Evolutionary conservation across 2,329 filamentous ascomycete species (phyloP).

Genomic region (Exophiala phaeomuriformis): DNA sequence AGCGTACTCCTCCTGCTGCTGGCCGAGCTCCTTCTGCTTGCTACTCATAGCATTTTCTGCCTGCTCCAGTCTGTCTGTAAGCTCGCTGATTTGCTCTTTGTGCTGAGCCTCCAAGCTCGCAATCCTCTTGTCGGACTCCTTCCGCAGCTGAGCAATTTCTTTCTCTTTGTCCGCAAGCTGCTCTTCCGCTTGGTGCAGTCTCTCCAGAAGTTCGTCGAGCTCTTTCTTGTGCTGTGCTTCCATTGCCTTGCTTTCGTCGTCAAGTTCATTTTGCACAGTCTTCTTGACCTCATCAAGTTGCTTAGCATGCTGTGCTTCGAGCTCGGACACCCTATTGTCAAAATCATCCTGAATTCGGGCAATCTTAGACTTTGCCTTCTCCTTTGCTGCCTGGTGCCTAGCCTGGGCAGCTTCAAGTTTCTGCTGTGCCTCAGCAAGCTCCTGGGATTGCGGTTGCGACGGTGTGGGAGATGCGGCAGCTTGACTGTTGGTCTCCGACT

Average conservation of each 20-base stretch:
- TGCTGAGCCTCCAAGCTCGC: constrained; percentile 12
- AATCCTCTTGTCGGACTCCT: constrained; percentile 19
- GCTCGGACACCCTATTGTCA: constrained; percentile 18
- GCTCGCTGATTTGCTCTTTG: constrained; percentile 13
- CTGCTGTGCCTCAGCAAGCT: constrained; percentile 32
- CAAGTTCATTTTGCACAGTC: too few species aligned
- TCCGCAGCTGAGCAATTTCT: constrained; percentile 10
- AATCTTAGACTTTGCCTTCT: constrained; percentile 13
- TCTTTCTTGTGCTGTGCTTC: too few species aligned
- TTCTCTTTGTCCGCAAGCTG: too few species aligned
- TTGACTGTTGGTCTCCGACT: constrained; percentile 6
- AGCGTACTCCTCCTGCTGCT: constrained; percentile 17
- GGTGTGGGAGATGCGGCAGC: constrained; percentile 25
- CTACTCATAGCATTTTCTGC: constrained; percentile 7
- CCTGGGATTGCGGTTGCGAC: constrained; percentile 30
- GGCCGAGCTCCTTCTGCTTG: constrained; percentile 19
- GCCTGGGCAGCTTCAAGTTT: constrained; percentile 19
- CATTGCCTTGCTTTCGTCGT: too few species aligned
- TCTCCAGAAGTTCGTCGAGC: too few species aligned
- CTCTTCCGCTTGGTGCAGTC: too few species aligned
- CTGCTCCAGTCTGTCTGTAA: constrained; percentile 12
- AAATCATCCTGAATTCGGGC: constrained; percentile 18
- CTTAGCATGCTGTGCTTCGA: too few species aligned
- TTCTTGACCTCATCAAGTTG: too few species aligned
- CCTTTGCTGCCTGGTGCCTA: constrained; percentile 20